phyloP scores from a whole-genome alignment of 495 filamentous ascomycete species.

The Halenospora varia region DNA sequence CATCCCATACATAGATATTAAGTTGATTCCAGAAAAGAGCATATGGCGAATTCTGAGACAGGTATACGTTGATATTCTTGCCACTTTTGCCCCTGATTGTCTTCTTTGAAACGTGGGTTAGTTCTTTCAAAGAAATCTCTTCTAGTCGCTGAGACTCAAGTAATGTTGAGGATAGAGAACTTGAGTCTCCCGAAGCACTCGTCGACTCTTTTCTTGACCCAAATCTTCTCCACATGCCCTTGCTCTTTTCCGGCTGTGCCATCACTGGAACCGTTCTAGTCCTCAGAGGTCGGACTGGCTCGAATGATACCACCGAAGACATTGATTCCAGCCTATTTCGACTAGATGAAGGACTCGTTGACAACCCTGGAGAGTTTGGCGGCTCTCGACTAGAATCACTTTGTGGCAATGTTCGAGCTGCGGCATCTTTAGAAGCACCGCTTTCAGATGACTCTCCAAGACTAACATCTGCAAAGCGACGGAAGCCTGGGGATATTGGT shows the following conservation, averaged over 20 bases:
- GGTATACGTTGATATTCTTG: constrained; percentile 29
- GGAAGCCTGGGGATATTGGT: constrained; percentile 11
- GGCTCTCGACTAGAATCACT: background rate
- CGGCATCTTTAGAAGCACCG: background rate
- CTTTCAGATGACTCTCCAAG: background rate
- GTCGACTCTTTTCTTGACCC: constrained; percentile 23
- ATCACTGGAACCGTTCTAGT: constrained; percentile 17
- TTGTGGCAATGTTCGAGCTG: background rate
- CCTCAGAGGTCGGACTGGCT: constrained; percentile 1
- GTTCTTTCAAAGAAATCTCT: constrained; percentile 26
- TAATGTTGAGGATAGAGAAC: constrained; percentile 28
- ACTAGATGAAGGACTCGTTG: background rate
- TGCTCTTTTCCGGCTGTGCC: constrained; percentile 23
- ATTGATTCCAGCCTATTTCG: constrained; percentile 3
- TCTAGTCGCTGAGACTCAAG: constrained; percentile 31
- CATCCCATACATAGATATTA: constrained; percentile 34
- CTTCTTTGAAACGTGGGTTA: constrained; percentile 18
- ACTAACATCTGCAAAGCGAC: constrained; percentile 6
- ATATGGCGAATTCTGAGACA: constrained; percentile 33
- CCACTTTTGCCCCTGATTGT: constrained; percentile 21
- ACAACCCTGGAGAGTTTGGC: background rate
- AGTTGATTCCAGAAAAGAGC: constrained; percentile 35
- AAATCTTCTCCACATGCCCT: constrained; percentile 31
- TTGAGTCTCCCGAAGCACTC: constrained; percentile 23
- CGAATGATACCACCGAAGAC: constrained; percentile 10